These are phyloP conservation scores for Amaranthus hypochondriacus DNA, from an alignment of 148 eudicot species.

Conservation along the genomic window DNA sequence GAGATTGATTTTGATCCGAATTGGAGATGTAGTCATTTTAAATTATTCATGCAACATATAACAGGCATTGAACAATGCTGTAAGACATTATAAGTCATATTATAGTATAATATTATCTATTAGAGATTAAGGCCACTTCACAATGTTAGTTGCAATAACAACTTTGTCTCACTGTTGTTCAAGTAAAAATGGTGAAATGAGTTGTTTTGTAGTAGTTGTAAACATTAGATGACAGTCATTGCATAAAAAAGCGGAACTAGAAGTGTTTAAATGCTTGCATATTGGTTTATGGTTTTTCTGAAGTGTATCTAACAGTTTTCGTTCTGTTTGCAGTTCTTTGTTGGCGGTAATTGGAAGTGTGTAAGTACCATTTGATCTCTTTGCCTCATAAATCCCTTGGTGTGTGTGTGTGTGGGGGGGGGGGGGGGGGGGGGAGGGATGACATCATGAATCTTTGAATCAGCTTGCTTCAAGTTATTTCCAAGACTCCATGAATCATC, in stretches of 20 bases:
- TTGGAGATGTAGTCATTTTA: not conserved
- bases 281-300: not conserved
- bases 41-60: not conserved
- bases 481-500: not conserved
- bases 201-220: not conserved
- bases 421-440: not conserved
- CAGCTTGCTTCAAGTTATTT: not conserved
- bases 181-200: not conserved
- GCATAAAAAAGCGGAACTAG: not conserved
- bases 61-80: too few species aligned
- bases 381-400: not conserved
- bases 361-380: slow-evolving; percentile 48
- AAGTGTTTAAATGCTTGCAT: not conserved
- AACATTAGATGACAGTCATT: not conserved
- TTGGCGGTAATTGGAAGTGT: slow-evolving; percentile 99
- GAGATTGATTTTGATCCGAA: not conserved
- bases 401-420: too few species aligned
- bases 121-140: not conserved
- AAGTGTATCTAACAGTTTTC: slow-evolving; percentile 15
- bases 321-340: slow-evolving; percentile 80
- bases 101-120: not conserved
- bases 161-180: not conserved
- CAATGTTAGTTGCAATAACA: not conserved
- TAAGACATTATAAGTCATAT: too few species aligned
- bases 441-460: too few species aligned